These are phyloP conservation scores for Microdochium bolleyi DNA, from an alignment of 2,329 filamentous ascomycete genomes.

Conservation along the genomic window DNA sequence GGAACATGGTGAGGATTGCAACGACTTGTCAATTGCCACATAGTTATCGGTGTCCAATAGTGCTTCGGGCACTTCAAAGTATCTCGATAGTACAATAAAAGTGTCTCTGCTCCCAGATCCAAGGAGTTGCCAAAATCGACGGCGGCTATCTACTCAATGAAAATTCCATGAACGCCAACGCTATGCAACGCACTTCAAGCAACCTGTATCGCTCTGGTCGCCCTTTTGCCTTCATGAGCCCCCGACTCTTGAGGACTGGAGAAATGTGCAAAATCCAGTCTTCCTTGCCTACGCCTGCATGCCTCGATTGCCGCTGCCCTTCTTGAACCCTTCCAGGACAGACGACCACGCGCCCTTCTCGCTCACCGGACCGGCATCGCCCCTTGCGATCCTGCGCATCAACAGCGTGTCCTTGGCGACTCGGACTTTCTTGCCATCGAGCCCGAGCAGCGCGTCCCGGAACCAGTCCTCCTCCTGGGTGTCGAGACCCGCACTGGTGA, in stretches of 20 bases:
- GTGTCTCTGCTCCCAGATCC: too few relatives aligned
- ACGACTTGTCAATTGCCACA: too few relatives aligned
- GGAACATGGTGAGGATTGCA: too few relatives aligned
- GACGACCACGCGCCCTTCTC: conserved; percentile 41
- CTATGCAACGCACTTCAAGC: conserved; percentile 17
- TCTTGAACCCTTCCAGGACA: conserved; percentile 43
- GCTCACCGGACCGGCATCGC: conserved; percentile 40
- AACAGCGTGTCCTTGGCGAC: conserved; percentile 66
- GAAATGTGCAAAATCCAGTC: too few relatives aligned
- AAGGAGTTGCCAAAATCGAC: too few relatives aligned
- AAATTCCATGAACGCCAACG: conserved; percentile 17
- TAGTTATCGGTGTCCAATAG: too few relatives aligned
- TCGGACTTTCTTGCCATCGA: conserved; percentile 55
- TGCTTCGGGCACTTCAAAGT: too few relatives aligned
- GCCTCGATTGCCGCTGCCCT: conserved; percentile 26
- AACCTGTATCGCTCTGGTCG: too few relatives aligned
- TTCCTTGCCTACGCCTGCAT: not conserved
- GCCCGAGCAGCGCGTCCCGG: conserved; percentile 56
- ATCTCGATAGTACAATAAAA: too few relatives aligned
- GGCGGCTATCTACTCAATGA: too few relatives aligned
- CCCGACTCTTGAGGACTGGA: too few relatives aligned
- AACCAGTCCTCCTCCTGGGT: conserved; percentile 67
- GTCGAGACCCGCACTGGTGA: conserved; percentile 67
- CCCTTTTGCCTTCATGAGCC: too few relatives aligned
- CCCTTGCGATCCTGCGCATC: conserved; percentile 64